Conservation (phyloP, 805 yeast species). For the Barnettozyma pratensis region DNA sequence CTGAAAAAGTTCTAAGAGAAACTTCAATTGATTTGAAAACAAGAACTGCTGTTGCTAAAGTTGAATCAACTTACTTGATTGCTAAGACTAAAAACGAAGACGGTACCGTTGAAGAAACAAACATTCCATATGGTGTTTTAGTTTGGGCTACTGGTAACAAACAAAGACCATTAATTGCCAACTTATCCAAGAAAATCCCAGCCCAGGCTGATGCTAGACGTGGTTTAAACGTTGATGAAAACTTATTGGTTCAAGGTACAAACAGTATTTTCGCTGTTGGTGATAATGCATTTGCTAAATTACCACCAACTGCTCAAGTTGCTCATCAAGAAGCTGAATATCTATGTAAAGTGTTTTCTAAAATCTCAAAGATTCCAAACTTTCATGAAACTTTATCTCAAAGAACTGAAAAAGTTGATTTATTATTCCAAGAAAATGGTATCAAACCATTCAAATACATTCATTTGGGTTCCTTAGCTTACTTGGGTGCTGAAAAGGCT, state of each 20-base stretch:
- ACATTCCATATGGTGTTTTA: constrained; percentile 83
- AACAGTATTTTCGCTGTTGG: constrained; percentile 79
- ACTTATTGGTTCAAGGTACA: constrained; percentile 73
- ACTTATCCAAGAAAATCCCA: constrained; percentile 62
- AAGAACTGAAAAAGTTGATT: constrained; percentile 36
- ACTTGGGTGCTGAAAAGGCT: constrained; percentile 90
- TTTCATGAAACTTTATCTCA: constrained; percentile 38
- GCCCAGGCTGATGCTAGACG: constrained; percentile 83
- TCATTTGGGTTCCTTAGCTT: constrained; percentile 91
- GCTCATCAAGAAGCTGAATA: constrained; percentile 92
- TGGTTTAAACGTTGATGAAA: constrained; percentile 81
- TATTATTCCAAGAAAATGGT: constrained; percentile 30
- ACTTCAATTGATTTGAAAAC: constrained; percentile 70
- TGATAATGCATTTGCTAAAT: constrained; percentile 84
- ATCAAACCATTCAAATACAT: constrained; percentile 68
- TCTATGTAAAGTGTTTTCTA: constrained; percentile 68
- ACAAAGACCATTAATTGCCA: constrained; percentile 68
- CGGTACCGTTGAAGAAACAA: constrained; percentile 52
- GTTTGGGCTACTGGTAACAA: constrained; percentile 99
- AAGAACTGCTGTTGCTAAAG: constrained; percentile 85
- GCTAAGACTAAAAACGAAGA: constrained; percentile 65
- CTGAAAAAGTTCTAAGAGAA: constrained; percentile 67
- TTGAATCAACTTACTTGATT: constrained; percentile 62
- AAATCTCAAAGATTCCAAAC: constrained; percentile 56
- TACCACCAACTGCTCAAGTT: constrained; percentile 96